These are phyloP conservation scores for Delonix regia DNA, from an alignment of 306 rosid genomes.

Conservation along the genomic window DNA sequence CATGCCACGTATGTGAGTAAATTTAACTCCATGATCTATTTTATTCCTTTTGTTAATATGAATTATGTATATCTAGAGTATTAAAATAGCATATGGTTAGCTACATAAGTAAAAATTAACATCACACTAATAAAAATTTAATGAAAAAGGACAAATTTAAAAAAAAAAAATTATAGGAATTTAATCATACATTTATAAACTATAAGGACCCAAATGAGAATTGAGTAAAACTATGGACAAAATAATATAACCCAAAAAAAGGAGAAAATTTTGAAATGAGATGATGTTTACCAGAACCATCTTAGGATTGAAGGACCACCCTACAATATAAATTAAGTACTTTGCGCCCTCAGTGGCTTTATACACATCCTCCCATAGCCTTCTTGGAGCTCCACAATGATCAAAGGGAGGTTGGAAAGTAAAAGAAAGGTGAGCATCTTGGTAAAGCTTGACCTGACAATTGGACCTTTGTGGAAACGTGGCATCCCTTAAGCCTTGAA, in stretches of 20 bases:
- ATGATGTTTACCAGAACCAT: conserved; percentile 68
- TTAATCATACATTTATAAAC: not conserved
- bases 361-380: conserved; percentile 92
- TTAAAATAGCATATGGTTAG: not conserved
- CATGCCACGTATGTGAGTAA: not conserved
- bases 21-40: not conserved
- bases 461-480: conserved; percentile 80
- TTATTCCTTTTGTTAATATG: not conserved
- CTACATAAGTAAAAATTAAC: not conserved
- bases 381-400: conserved; percentile 57
- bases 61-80: not conserved
- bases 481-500: conserved; percentile 69
- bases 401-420: conserved; percentile 70
- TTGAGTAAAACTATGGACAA: not conserved
- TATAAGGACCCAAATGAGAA: not conserved
- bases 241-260: not conserved
- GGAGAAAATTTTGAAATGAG: not conserved
- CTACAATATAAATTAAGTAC: conserved; percentile 80
- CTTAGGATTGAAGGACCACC: conserved; percentile 93
- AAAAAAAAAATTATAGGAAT: not conserved
- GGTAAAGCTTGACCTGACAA: conserved; percentile 83
- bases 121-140: not conserved
- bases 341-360: conserved; percentile 88
- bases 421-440: conserved; percentile 85
- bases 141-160: not conserved